These are phyloP conservation scores for Cyclocybe cylindracea DNA, from an alignment of 768 basidiomycete species.

Conservation along the genomic window DNA sequence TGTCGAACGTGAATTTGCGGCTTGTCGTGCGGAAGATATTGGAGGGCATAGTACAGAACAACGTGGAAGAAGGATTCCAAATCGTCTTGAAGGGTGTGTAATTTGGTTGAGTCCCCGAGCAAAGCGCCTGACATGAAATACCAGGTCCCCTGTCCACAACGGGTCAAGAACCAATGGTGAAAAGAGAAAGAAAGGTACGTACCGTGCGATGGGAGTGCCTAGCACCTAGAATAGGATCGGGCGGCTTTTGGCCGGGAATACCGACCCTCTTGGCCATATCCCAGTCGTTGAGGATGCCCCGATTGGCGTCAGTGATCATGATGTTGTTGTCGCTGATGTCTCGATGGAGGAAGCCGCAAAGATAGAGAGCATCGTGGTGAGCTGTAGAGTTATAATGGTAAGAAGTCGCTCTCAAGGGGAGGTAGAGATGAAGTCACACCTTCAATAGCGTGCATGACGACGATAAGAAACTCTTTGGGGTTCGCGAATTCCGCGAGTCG, in stretches of 20 bases:
- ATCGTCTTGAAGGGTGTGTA: too few relatives aligned
- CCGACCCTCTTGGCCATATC: conserved; percentile 13
- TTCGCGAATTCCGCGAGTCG: too few relatives aligned
- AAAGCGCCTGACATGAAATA: conserved; percentile 26
- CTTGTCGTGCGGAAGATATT: too few relatives aligned
- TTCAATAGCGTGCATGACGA: not conserved
- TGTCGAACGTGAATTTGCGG: too few relatives aligned
- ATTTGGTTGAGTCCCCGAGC: not conserved
- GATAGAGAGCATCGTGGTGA: conserved; percentile 17
- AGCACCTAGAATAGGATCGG: too few relatives aligned
- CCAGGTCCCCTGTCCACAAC: conserved; percentile 27
- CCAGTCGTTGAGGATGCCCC: conserved; percentile 25
- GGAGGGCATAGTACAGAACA: too few relatives aligned
- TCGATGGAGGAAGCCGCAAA: conserved; percentile 20
- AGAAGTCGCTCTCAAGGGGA: too few relatives aligned
- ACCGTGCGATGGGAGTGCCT: conserved; percentile 4
- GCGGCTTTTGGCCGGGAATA: conserved; percentile 4
- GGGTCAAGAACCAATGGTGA: not conserved
- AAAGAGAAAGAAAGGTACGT: not conserved
- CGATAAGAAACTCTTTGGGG: not conserved
- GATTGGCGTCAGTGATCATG: conserved; percentile 12
- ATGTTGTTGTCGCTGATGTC: conserved; percentile 27
- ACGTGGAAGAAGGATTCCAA: too few relatives aligned
- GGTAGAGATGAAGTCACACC: not conserved
- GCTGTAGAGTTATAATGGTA: conserved; percentile 9